Conservation (phyloP, 805 yeast species). For the Candida maesae region DNA sequence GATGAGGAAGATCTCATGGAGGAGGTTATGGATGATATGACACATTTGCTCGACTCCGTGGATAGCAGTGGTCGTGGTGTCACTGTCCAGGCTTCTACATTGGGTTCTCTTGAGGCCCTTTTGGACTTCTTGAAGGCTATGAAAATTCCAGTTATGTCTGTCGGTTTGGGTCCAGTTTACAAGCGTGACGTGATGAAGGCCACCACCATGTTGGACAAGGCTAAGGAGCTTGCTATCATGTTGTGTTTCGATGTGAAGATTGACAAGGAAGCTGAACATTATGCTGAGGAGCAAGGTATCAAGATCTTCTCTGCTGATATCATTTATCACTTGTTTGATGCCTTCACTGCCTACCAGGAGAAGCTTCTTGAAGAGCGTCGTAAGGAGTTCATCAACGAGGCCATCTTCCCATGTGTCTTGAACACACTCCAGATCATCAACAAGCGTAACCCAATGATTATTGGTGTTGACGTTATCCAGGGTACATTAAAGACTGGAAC, state of each 20-base stretch:
- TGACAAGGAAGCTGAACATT: slow-evolving; percentile 98
- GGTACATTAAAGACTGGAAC: slow-evolving; percentile 90
- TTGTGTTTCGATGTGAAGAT: slow-evolving; percentile 95
- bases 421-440: slow-evolving; percentile 94
- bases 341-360: slow-evolving; percentile 87
- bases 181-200: slow-evolving; percentile 99
- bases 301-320: slow-evolving; percentile 94
- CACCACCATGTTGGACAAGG: slow-evolving; percentile 93
- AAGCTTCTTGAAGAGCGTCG: slow-evolving; percentile 87
- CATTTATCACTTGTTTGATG: slow-evolving; percentile 94
- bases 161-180: slow-evolving; percentile 96
- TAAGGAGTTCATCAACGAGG: slow-evolving; percentile 80
- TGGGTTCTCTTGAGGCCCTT: slow-evolving; percentile 96
- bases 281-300: slow-evolving; percentile 90
- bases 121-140: slow-evolving; percentile 94
- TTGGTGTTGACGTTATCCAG: slow-evolving; percentile 96
- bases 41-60: slow-evolving; percentile 90
- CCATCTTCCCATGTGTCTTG: slow-evolving; percentile 92
- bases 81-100: slow-evolving; percentile 95
- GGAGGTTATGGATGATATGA: slow-evolving; percentile 97
- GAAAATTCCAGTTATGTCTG: slow-evolving; percentile 99
- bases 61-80: slow-evolving; percentile 97
- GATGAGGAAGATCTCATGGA: slow-evolving; percentile 98
- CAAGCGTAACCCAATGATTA: slow-evolving; percentile 98
- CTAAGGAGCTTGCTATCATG: slow-evolving; percentile 96